Percentiles rank a stretch among this genome's conserved stretches.
Conservation (phyloP, 306 rosid genomes). For the Trifolium subterraneum region DNA sequence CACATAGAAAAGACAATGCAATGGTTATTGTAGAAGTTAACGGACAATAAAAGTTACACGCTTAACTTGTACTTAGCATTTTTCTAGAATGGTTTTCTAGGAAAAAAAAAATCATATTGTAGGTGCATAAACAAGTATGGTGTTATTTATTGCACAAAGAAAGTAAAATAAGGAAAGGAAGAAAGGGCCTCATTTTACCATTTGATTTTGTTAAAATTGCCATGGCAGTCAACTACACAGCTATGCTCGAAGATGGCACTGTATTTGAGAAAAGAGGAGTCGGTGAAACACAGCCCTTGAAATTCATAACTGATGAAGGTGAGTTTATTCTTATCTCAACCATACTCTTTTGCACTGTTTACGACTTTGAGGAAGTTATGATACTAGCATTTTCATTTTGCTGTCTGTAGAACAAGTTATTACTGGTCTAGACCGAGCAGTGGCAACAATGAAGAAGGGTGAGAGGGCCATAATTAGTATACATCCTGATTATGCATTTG, state of each 20-base stretch:
- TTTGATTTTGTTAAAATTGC: conserved; percentile 31
- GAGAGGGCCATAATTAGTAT: conserved; percentile 63
- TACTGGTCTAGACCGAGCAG: conserved; percentile 65
- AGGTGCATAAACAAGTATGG: not conserved
- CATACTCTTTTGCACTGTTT: conserved; percentile 11
- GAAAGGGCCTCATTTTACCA: conserved; percentile 1
- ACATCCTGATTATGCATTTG: conserved; percentile 76
- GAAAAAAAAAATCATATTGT: not conserved
- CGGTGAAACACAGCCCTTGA: conserved; percentile 58
- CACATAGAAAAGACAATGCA: not conserved
- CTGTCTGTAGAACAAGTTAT: conserved; percentile 68
- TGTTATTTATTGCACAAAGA: not conserved
- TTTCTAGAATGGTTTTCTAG: not conserved
- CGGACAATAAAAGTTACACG: not conserved
- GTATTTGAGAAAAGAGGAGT: conserved; percentile 70
- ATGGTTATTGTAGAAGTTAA: not conserved
- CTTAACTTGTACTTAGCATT: not conserved
- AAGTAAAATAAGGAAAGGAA: not conserved
- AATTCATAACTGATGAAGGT: conserved; percentile 76
- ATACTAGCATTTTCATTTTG: conserved; percentile 29
- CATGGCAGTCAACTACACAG: conserved; percentile 60
- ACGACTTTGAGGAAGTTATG: conserved; percentile 13
- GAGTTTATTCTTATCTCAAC: conserved; percentile 25
- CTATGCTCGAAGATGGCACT: conserved; percentile 68
- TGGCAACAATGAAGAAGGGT: conserved; percentile 75